Percentiles rank a stretch among this genome's conserved stretches.
These are phyloP conservation scores for Epichloe glyceriae DNA, from an alignment of 2,329 filamentous ascomycete species.

Conservation along the genomic window DNA sequence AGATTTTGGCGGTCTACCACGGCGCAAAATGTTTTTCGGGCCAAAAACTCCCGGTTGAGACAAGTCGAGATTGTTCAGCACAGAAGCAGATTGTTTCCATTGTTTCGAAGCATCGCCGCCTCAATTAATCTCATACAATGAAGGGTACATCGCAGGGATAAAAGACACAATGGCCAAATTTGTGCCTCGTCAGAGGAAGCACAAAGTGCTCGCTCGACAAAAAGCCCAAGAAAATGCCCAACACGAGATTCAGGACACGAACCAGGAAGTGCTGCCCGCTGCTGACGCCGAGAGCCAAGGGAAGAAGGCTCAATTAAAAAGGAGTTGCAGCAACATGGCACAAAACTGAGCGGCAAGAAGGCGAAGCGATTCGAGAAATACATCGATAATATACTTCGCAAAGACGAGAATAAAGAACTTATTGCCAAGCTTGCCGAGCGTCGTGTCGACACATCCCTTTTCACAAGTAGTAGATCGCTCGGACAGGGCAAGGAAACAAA, in stretches of 20 bases:
- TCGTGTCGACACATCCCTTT: constrained; percentile 70
- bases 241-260: constrained; percentile 25
- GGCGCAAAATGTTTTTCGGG: constrained; percentile 23
- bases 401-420: constrained; percentile 79
- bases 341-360: constrained; percentile 50
- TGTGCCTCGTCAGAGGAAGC: constrained; percentile 53
- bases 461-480: constrained; percentile 65
- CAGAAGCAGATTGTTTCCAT: not conserved
- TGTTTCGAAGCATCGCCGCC: constrained; percentile 13
- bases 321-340: constrained; percentile 36
- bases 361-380: constrained; percentile 56
- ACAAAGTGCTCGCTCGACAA: constrained; percentile 53
- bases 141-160: not conserved
- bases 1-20: constrained; percentile 21
- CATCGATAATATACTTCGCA: constrained; percentile 80
- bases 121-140: not conserved
- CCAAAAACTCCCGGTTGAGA: not conserved
- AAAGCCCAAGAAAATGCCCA: constrained; percentile 32
- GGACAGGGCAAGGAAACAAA: constrained; percentile 62
- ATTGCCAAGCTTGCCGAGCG: constrained; percentile 69
- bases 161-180: constrained; percentile 37
- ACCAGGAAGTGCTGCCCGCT: constrained; percentile 22
- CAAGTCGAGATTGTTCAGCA: not conserved
- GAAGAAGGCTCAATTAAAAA: constrained; percentile 43
- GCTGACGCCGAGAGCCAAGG: constrained; percentile 39